phyloP scores from a whole-genome alignment of 139 green algal species.

The Bryopsis sp. region DNA sequence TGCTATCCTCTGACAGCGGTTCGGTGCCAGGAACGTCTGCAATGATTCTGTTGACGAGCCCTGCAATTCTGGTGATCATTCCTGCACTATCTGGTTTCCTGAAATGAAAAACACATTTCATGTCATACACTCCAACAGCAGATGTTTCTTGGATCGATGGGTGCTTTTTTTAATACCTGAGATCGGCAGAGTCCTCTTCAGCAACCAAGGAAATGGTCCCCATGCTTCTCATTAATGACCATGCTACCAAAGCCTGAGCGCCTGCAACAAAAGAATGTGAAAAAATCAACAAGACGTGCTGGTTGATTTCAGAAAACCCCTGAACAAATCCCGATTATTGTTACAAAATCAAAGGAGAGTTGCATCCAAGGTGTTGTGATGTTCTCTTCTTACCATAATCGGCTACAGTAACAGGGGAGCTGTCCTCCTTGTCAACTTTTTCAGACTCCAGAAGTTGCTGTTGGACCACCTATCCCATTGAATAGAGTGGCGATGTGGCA shows the following conservation, averaged over 20 bases:
- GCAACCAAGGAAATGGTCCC: conserved; percentile 72
- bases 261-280: conserved; percentile 34
- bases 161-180: conserved; percentile 29
- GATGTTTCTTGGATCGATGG: conserved; percentile 23
- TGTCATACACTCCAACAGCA: conserved; percentile 4
- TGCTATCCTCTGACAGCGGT: conserved; percentile 37
- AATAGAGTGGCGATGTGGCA: no score
- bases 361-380: background rate
- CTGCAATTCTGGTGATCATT: conserved; percentile 75
- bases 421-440: conserved; percentile 69
- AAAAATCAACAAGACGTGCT: background rate
- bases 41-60: conserved; percentile 72
- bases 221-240: conserved; percentile 51
- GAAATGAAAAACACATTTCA: conserved; percentile 1
- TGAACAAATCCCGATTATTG: background rate
- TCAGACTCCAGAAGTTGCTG: conserved; percentile 48
- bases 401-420: conserved; percentile 87
- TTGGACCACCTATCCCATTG: conserved; percentile 75
- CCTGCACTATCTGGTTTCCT: conserved; percentile 33
- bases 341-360: background rate
- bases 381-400: conserved; percentile 82
- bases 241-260: conserved; percentile 83
- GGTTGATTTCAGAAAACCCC: background rate
- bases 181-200: conserved; percentile 73
- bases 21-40: background rate